Evolutionary conservation across 2,329 filamentous ascomycete species (phyloP).

Genomic region (Phialocephala subalpina): DNA sequence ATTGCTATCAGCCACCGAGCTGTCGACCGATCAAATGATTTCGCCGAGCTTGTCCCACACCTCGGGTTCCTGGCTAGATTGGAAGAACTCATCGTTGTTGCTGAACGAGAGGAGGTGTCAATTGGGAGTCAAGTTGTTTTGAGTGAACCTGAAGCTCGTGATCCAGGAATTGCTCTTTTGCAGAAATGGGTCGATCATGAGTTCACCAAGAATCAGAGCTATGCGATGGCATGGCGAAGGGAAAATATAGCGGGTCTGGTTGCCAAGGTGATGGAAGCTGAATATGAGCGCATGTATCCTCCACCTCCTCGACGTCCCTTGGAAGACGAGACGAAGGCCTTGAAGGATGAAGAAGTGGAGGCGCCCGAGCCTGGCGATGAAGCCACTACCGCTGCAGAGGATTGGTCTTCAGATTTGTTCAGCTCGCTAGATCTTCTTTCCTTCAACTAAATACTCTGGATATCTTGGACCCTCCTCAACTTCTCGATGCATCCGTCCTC

Average conservation of each 20-base stretch:
- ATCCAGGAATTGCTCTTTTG: neutral
- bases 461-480: neutral
- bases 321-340: neutral
- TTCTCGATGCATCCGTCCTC: neutral
- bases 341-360: neutral
- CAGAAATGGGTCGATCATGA: neutral
- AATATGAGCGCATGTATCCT: neutral
- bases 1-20: neutral
- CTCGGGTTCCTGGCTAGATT: neutral
- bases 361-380: neutral
- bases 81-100: neutral
- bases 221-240: neutral
- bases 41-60: neutral
- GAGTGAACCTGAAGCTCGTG: neutral
- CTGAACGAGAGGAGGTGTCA: neutral
- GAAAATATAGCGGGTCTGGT: neutral
- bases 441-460: neutral
- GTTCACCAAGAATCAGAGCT: neutral
- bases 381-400: neutral
- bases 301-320: neutral
- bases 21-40: neutral
- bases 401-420: neutral
- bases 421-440: neutral
- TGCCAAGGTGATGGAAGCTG: neutral
- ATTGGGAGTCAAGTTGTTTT: neutral